Base-by-base conservation (phyloP, 371 early-diverging fungal species). In the Lichtheimia corymbifera region DNA sequence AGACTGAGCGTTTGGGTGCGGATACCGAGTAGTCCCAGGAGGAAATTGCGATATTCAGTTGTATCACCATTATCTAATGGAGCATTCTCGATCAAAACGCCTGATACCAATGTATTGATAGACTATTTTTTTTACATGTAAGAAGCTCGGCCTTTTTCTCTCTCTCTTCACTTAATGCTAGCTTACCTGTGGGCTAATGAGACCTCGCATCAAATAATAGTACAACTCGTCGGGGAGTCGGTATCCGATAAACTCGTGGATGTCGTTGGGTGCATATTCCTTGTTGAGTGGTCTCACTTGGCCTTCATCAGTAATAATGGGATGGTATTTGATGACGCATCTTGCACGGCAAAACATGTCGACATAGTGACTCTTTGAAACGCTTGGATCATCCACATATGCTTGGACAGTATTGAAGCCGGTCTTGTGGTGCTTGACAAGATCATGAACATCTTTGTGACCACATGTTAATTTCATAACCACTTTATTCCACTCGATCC, bases 61-160 rank as follows among this genome's bases (percentile, higher is more conserved):
- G 90, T 86, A 69, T 93, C 93, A 15, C 93, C 93, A 63, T 90
- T 90, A 68, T 92, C 90, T 13, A 91, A 66, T 1, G 94, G 94
- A 41, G 91, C 80, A 25, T 77, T 85, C 65, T 92, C 93, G 22
- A 85, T 80, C 58, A 89, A 69, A 14, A 84, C 77, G 9, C 92
- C 92, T 1, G 86, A 85, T 1, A 86, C 80, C 3, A 92, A 71
- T 20, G 83, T 82, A 58, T 85, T 91, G 70, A 91, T 68, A 14
- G 83, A 79, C 69, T 82, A 47, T 20, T 17, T 5, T 3, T n/a
- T 2, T 17, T 30, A n/a, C 12, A 50, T 50, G 15, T 13, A 18
- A 20, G 1, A 3, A 18, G 6, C 41, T n/a, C 1, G 4, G n/a
- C 52, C 52, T n/a, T 9, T 30, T 35, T 28, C 4, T 50, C 22